Evolutionary conservation across 805 yeast species (phyloP), one percentile per base, ranked within the genome.

Genomic region (Kuraishia hungarica): DNA sequence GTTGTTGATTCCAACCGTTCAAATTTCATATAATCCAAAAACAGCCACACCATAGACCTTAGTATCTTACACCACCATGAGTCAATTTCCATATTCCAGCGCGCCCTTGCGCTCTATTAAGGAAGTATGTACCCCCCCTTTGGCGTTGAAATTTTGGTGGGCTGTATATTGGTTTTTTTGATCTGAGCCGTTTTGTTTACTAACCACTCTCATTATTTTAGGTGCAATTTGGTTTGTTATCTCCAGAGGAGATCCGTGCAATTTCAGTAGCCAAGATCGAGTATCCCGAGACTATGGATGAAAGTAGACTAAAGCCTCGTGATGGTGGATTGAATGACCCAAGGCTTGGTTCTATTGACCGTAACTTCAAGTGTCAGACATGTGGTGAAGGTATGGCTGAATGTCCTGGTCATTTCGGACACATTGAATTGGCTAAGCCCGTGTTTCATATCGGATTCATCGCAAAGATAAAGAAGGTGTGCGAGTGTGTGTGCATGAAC

Each of bases 211-310:
- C 11, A 22, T 56, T 52, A 51, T 53, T 59, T 20, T 62, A 82
- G 87, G 83, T 92, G 68, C 99, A 94, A 78, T 96, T 94, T 78
- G 99, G 99, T 59, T 84, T 94, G 65, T 83, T 94, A 60, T 91
- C 98, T 29, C 99, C 99, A 26, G 99, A 94, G 76, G 99, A 94
- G 78, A 80, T 87, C 60, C 87, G 97, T 72, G 97, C 98, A 52
- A 92, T 94, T 62, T 89, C 97, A 59, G 99, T 96, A 57, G 98
- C 97, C 49, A 94, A 94, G 69, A 90, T 94, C 66, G 97, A 93
- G 72, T 94, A 88, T 67, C 99, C 99, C 22, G 99, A 94, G 73
- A 94, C 97, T n/a, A 94, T 94, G 97, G 99, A 94, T 71, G 97
- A 92, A 71, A 83, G 97, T 47, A 91, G 96, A 57, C 87, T 87